These are phyloP conservation scores for Lagerstroemia speciosa DNA, from an alignment of 345 rosid genomes.

Conservation along the genomic window DNA sequence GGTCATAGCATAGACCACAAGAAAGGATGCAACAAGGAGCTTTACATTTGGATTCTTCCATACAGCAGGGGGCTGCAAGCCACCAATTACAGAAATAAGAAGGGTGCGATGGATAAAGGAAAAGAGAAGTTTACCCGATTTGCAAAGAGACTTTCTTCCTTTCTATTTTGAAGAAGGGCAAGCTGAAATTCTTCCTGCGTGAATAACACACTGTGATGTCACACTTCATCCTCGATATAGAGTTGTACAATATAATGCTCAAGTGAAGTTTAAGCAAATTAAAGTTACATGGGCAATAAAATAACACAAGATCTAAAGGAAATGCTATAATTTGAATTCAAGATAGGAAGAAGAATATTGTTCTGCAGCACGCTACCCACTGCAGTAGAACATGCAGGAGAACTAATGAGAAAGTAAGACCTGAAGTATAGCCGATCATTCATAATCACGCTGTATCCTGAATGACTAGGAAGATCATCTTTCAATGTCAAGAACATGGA, in stretches of 20 bases:
- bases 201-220: not conserved
- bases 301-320: not conserved
- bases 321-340: not conserved
- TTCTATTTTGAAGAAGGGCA: constrained; percentile 34
- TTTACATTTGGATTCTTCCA: not conserved
- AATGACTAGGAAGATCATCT: not conserved
- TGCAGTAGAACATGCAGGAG: not conserved
- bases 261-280: too few relatives aligned
- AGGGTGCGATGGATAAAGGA: not conserved
- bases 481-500: not conserved
- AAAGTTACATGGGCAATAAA: not conserved
- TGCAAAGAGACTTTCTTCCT: constrained; percentile 40
- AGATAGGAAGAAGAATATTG: too few relatives aligned
- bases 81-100: not conserved
- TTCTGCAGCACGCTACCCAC: not conserved
- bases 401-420: not conserved
- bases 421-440: not conserved
- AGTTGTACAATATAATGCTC: not conserved
- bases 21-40: not conserved
- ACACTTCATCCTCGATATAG: not conserved
- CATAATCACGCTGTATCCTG: not conserved
- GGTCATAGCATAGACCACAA: not conserved
- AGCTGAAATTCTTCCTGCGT: constrained; percentile 53
- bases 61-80: not conserved
- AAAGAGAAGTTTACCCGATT: constrained; percentile 31